phyloP scores from a whole-genome alignment of 140 eudicot species.

The Bidens hawaiensis region DNA sequence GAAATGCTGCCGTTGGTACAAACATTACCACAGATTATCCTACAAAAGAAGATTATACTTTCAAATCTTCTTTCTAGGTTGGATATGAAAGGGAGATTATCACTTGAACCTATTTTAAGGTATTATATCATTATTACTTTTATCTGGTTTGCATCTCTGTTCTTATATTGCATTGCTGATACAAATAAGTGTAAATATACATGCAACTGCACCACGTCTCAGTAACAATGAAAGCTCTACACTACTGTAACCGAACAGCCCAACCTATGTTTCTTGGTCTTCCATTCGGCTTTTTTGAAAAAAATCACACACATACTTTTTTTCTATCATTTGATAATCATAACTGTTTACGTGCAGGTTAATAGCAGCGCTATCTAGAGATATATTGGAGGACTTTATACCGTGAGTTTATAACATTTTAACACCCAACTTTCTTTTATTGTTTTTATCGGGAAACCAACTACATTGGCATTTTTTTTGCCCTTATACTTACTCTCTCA shows the following conservation, averaged over 20 bases:
- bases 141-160: background rate
- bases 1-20: slow-evolving; percentile 84
- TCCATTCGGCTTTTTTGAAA: background rate
- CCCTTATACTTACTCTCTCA: slow-evolving; percentile 1
- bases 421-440: background rate
- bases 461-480: background rate
- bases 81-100: slow-evolving; percentile 63
- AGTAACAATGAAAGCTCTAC: slow-evolving; percentile 3
- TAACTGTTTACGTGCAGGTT: slow-evolving; percentile 44
- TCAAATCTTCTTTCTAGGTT: slow-evolving; percentile 63
- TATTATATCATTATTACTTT: slow-evolving; percentile 18
- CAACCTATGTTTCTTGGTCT: background rate
- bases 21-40: slow-evolving; percentile 66
- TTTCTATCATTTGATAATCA: background rate
- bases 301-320: background rate
- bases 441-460: background rate
- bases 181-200: background rate
- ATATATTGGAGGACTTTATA: slow-evolving; percentile 67
- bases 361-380: slow-evolving; percentile 85
- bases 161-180: background rate
- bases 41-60: slow-evolving; percentile 70
- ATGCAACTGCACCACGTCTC: background rate
- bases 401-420: slow-evolving; percentile 53
- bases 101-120: slow-evolving; percentile 85
- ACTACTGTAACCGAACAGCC: background rate